Base-by-base conservation (phyloP, 139 green algal genomes). In the Chlamydomonas applanata region DNA sequence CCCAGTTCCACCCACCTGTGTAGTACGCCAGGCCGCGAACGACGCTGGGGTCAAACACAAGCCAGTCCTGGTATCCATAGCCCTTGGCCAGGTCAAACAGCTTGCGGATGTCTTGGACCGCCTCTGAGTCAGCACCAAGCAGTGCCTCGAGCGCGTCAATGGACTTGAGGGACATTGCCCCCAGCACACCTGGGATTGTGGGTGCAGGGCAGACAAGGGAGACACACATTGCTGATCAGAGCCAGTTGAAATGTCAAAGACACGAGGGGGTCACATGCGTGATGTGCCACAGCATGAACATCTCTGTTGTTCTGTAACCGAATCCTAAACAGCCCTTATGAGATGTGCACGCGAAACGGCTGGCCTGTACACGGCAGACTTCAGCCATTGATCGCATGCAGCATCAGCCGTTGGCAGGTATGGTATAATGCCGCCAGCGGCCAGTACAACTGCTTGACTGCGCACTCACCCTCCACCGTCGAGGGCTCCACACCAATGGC, bases 1-100 rank as follows among this genome's bases (percentile, higher is more conserved):
- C n/a, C n/a, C n/a, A n/a, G n/a, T n/a, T n/a, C n/a, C 40, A 49
- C 40, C 17, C 75, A 90, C 93, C 91, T 71, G 95, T 99, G 89
- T 99, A 99, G 87, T 99, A 99, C 0, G 96, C 95, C 57, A 99
- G 89, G 22, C 96, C 96, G 32, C 96, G 83, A 54, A 99, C 94
- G 1, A 98, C 90, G 57, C 79, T 92, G 17, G 94, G 86, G 70
- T 99, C 96, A 86, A 98, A 97, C 32, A 91, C 77, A 27, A 99
- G 87, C 92, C 93, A 99, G 67, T 99, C 92, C 2, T 74, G 70
- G 52, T 86, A 92, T 52, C 94, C 94, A 76, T 97, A 97, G 0
- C 86, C 95, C 5, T 89, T 86, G 2, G 93, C 92, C 33, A 99
- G 87, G 27, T 60, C 32, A 68, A 95, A 99, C 32, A 99, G 87